These are phyloP conservation scores for Pseudonectria foliicola DNA, from an alignment of 2,329 filamentous ascomycete species.

Conservation along the genomic window DNA sequence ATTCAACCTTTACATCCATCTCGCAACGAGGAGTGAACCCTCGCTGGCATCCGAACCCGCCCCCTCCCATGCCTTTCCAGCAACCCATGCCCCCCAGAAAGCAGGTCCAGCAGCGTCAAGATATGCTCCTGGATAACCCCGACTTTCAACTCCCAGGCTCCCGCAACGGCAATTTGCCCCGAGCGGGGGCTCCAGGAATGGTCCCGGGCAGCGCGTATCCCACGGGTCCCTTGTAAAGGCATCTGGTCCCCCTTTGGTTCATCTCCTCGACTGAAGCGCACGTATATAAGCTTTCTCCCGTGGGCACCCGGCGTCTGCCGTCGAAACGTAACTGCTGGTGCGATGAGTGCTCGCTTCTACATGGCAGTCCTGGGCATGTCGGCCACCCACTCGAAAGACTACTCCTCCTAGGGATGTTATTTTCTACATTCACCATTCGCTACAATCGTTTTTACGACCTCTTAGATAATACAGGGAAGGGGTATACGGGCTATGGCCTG, in stretches of 20 bases:
- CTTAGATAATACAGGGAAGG: too few relatives aligned
- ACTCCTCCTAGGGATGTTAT: too few relatives aligned
- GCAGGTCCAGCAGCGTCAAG: constrained; percentile 52
- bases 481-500: too few relatives aligned
- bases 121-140: constrained; percentile 74
- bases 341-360: too few relatives aligned
- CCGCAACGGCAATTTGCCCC: constrained; percentile 22
- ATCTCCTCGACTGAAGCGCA: neutral
- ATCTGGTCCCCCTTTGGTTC: constrained; percentile 2
- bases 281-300: constrained; percentile 2
- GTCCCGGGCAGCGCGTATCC: constrained; percentile 50
- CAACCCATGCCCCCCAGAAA: constrained; percentile 35
- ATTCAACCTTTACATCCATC: constrained; percentile 82
- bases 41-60: constrained; percentile 62
- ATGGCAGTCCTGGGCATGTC: neutral
- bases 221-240: constrained; percentile 22
- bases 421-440: too few relatives aligned
- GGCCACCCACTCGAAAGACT: neutral
- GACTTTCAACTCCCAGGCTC: constrained; percentile 68
- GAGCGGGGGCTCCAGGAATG: constrained; percentile 34
- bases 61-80: constrained; percentile 35
- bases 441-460: too few relatives aligned
- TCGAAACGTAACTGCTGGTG: too few relatives aligned
- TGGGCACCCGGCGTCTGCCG: neutral
- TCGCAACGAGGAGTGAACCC: constrained; percentile 85